phyloP scores from a whole-genome alignment of 192 early-diverging fungal genomes.

The Coemansia sp. region DNA sequence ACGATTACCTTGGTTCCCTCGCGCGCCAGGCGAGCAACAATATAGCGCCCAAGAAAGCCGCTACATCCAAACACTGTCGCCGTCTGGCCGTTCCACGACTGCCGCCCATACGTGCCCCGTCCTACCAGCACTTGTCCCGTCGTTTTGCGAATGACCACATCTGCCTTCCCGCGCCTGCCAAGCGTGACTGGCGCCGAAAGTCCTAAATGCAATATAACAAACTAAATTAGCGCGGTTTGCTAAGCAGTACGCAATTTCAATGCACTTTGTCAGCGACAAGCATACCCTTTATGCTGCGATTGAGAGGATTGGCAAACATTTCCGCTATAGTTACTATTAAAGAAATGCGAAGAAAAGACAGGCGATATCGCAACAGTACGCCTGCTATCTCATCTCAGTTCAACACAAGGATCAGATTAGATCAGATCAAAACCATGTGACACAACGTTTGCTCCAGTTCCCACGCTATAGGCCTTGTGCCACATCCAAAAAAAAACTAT shows the following conservation, averaged over 20 bases:
- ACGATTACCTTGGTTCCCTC: slow-evolving; percentile 89
- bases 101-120: slow-evolving; percentile 72
- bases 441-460: not conserved
- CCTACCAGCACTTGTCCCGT: slow-evolving; percentile 57
- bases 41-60: slow-evolving; percentile 93
- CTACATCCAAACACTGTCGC: slow-evolving; percentile 96
- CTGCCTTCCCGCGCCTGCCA: slow-evolving; percentile 53
- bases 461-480: not conserved
- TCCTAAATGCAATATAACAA: slow-evolving; percentile 19
- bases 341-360: not conserved
- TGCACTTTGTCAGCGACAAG: not conserved
- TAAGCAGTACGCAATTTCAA: not conserved
- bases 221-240: not conserved
- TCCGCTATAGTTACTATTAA: too few species aligned
- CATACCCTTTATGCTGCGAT: slow-evolving; percentile 35
- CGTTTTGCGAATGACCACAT: slow-evolving; percentile 43
- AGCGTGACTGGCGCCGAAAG: slow-evolving; percentile 25
- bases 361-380: not conserved
- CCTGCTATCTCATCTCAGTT: not conserved
- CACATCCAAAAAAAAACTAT: slow-evolving; percentile 3
- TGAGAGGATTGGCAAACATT: slow-evolving; percentile 34
- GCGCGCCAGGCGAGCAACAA: slow-evolving; percentile 90
- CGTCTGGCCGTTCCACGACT: slow-evolving; percentile 81
- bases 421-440: not conserved
- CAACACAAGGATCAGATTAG: not conserved